These are phyloP conservation scores for Anthoceros angustus DNA, from an alignment of 225 moss, liverwort and hornwort genomes.

Conservation along the genomic window DNA sequence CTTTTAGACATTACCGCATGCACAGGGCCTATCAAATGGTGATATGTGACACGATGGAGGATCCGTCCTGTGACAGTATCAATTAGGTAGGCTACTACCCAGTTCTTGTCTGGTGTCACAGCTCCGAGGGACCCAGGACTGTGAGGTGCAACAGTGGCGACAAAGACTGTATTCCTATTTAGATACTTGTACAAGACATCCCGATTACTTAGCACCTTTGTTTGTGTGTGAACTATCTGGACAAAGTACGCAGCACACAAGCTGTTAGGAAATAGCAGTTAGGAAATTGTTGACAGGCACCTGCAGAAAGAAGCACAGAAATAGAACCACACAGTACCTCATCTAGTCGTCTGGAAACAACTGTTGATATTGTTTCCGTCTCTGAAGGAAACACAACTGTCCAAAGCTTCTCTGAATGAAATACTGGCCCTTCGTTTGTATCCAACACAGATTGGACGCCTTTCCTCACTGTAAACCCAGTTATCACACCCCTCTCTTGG, in stretches of 20 bases:
- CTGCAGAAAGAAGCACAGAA: neutral
- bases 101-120: conserved; percentile 67
- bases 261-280: neutral
- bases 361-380: conserved; percentile 64
- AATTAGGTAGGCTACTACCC: conserved; percentile 68
- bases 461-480: conserved; percentile 48
- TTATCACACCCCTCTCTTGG: conserved; percentile 56
- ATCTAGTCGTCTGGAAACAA: conserved; percentile 57
- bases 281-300: neutral
- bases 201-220: conserved; percentile 69
- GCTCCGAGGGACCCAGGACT: conserved; percentile 40
- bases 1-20: conserved; percentile 46
- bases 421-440: conserved; percentile 50
- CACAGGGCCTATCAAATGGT: conserved; percentile 73
- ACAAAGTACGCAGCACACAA: neutral
- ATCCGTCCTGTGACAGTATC: conserved; percentile 84
- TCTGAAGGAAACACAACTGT: conserved; percentile 70
- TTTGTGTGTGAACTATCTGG: conserved; percentile 85
- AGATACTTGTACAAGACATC: conserved; percentile 80
- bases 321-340: conserved; percentile 36
- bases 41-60: conserved; percentile 72
- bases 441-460: conserved; percentile 20
- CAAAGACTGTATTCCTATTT: conserved; percentile 79
- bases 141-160: conserved; percentile 65
- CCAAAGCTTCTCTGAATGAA: conserved; percentile 58